These are phyloP conservation scores for Trichosanthes cucumerina DNA, from an alignment of 306 rosid species.

Conservation along the genomic window DNA sequence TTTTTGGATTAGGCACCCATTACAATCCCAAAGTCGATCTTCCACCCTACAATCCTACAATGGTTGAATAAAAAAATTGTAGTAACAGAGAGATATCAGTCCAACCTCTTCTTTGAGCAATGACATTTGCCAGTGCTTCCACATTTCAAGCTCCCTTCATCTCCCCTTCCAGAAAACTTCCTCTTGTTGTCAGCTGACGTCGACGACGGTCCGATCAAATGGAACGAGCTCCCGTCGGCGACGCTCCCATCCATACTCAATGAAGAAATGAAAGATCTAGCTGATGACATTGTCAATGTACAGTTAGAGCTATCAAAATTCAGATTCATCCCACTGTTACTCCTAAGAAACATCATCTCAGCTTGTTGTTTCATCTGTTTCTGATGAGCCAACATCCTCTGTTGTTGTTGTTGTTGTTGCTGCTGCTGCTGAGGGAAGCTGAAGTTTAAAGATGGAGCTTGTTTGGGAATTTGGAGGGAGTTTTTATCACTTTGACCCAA, in stretches of 20 bases:
- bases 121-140: constrained; percentile 85
- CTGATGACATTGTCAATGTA: constrained; percentile 91
- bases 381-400: constrained; percentile 27
- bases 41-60: background rate
- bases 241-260: constrained; percentile 93
- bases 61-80: background rate
- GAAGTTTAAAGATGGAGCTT: constrained; percentile 38
- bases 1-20: background rate
- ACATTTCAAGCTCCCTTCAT: constrained; percentile 81
- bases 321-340: constrained; percentile 65
- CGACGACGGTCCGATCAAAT: constrained; percentile 71
- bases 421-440: constrained; percentile 59
- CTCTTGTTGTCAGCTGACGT: constrained; percentile 77
- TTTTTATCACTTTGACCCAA: constrained; percentile 58
- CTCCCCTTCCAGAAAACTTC: constrained; percentile 76
- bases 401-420: constrained; percentile 58
- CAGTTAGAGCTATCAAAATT: constrained; percentile 84
- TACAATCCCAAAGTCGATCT: background rate
- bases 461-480: constrained; percentile 46
- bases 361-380: constrained; percentile 62
- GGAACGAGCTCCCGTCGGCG: constrained; percentile 75
- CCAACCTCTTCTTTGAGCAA: constrained; percentile 96
- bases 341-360: constrained; percentile 66
- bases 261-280: constrained; percentile 86
- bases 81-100: background rate